Percentiles rank a stretch among this genome's conserved stretches.
These are phyloP conservation scores for Oxytropis ochrocephala DNA, from an alignment of 306 rosid genomes.

Conservation along the genomic window DNA sequence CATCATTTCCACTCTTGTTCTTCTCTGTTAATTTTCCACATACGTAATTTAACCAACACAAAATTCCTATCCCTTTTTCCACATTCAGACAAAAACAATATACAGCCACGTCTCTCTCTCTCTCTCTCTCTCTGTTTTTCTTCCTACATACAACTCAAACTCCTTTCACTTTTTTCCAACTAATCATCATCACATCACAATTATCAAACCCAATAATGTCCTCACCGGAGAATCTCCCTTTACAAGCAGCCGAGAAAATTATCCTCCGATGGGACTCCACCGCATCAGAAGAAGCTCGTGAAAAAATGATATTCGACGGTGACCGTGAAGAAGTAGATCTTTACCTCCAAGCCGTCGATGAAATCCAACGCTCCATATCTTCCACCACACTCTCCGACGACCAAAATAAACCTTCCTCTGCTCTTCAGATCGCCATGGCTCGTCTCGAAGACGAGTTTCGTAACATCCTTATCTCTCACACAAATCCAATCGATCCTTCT, in stretches of 20 bases:
- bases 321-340: slow-evolving; percentile 71
- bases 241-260: slow-evolving; percentile 67
- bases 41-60: neutral
- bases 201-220: slow-evolving; percentile 22
- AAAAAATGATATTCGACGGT: slow-evolving; percentile 74
- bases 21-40: slow-evolving; percentile 2
- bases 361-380: slow-evolving; percentile 81
- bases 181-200: neutral
- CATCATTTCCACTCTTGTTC: neutral
- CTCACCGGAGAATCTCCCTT: slow-evolving; percentile 37
- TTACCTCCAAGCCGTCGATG: slow-evolving; percentile 81
- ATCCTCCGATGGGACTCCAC: slow-evolving; percentile 94
- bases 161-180: neutral
- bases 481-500: slow-evolving; percentile 60
- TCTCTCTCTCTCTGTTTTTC: neutral
- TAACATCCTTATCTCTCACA: slow-evolving; percentile 66
- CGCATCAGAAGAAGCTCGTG: slow-evolving; percentile 73
- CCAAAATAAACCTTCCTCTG: slow-evolving; percentile 48
- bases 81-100: slow-evolving; percentile 17
- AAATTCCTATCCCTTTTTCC: slow-evolving; percentile 5
- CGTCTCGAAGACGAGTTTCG: slow-evolving; percentile 95
- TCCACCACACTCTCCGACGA: slow-evolving; percentile 49
- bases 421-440: slow-evolving; percentile 98
- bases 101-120: neutral
- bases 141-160: neutral